These are phyloP conservation scores for Polytrichum formosum DNA, from an alignment of 225 moss, liverwort and hornwort species.

Conservation along the genomic window DNA sequence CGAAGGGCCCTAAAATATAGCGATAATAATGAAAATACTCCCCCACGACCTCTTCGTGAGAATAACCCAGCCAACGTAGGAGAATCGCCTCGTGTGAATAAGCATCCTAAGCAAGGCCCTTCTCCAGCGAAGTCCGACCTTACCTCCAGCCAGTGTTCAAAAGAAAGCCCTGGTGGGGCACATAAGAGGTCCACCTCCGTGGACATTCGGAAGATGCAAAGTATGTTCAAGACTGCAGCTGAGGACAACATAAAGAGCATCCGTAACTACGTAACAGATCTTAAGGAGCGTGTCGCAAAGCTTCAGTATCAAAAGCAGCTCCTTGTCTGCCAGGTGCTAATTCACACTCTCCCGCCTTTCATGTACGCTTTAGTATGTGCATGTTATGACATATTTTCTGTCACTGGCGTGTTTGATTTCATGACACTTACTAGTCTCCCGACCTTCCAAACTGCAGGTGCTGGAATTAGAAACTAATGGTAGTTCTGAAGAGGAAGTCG, in stretches of 20 bases:
- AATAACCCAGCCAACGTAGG: constrained; percentile 11
- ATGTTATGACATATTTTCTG: too few species aligned
- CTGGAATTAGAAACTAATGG: constrained; percentile 50
- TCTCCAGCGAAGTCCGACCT: constrained; percentile 11
- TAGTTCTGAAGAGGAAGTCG: constrained; percentile 20
- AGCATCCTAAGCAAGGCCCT: constrained; percentile 27
- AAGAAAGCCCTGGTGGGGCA: constrained; percentile 31
- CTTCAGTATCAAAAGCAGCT: constrained; percentile 73
- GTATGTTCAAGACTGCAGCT: constrained; percentile 64
- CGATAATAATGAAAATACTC: constrained; percentile 69
- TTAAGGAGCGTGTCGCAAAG: constrained; percentile 69
- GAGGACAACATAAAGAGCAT: constrained; percentile 75
- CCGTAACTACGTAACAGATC: constrained; percentile 58
- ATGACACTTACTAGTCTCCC: too few species aligned
- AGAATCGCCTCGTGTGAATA: constrained; percentile 34
- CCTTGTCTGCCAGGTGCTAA: constrained; percentile 53
- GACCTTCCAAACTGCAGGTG: constrained; percentile 25
- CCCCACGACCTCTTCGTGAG: constrained; percentile 38
- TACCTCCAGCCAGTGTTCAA: constrained; percentile 22
- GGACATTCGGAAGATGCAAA: constrained; percentile 72
- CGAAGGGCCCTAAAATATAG: constrained; percentile 26
- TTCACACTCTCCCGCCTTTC: too few species aligned
- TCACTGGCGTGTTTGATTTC: too few species aligned
- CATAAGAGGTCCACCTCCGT: constrained; percentile 52
- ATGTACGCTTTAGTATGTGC: too few species aligned